Evolutionary conservation across 768 basidiomycete genomes (phyloP).

Genomic region (Tricholoma bakamatsutake): DNA sequence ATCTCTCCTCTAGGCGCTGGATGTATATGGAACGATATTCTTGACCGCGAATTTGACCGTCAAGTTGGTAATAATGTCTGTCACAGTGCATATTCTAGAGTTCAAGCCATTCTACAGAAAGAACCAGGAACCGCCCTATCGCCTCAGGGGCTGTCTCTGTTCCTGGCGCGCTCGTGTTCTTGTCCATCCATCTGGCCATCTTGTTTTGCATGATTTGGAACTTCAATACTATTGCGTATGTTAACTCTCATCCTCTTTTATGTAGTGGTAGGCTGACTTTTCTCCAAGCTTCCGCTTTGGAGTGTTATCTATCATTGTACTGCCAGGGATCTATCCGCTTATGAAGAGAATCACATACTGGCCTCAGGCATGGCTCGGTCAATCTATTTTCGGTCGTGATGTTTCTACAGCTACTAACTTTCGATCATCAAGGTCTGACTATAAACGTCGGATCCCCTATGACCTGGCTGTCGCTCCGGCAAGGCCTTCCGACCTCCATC

Average conservation of each 20-base stretch:
- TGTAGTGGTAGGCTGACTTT: background rate
- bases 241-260: background rate
- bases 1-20: constrained; percentile 9
- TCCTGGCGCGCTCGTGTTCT: constrained; percentile 22
- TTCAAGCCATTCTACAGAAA: no score
- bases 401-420: background rate
- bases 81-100: no score
- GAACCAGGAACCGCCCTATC: constrained; percentile 26
- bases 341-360: constrained; percentile 37
- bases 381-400: background rate
- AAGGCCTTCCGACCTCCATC: constrained; percentile 9
- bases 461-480: constrained; percentile 22
- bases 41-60: constrained; percentile 25
- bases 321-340: constrained; percentile 28
- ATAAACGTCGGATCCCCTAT: constrained; percentile 29
- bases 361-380: constrained; percentile 38
- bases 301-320: constrained; percentile 13
- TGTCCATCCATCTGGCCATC: constrained; percentile 15
- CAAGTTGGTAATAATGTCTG: constrained; percentile 28
- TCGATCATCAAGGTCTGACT: constrained; percentile 16
- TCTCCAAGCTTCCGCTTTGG: constrained; percentile 9
- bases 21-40: constrained; percentile 21
- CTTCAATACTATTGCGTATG: constrained; percentile 13
- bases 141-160: constrained; percentile 26
- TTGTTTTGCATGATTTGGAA: constrained; percentile 15